phyloP scores from a whole-genome alignment of 2,329 filamentous ascomycete species.

The Ophiostoma novo-ulmi region DNA sequence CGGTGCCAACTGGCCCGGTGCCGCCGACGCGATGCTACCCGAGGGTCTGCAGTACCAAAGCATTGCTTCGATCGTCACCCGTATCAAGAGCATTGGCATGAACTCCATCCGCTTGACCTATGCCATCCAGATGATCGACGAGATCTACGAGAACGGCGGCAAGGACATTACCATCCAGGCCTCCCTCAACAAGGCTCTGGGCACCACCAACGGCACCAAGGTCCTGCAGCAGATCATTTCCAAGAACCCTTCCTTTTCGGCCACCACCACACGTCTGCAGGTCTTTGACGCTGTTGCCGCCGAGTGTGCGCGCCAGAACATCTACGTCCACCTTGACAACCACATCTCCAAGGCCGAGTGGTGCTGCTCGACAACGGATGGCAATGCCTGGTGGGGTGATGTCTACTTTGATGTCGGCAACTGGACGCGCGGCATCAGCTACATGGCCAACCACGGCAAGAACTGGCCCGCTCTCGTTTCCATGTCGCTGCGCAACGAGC shows the following conservation, averaged over 20 bases:
- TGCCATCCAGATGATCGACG: slow-evolving; percentile 60
- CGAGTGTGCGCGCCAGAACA: slow-evolving; percentile 50
- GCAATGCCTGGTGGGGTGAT: slow-evolving; percentile 59
- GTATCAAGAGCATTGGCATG: slow-evolving; percentile 56
- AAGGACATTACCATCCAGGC: slow-evolving; percentile 42
- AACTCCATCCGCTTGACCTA: slow-evolving; percentile 60
- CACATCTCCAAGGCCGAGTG: slow-evolving; percentile 55
- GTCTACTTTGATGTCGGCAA: slow-evolving; percentile 52
- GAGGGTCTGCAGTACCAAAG: slow-evolving; percentile 60
- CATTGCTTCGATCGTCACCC: slow-evolving; percentile 48
- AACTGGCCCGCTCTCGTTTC: slow-evolving; percentile 45
- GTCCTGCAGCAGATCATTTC: slow-evolving; percentile 49
- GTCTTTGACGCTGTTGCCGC: slow-evolving; percentile 59
- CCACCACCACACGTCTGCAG: slow-evolving; percentile 50
- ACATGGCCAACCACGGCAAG: slow-evolving; percentile 55
- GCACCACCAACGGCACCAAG: slow-evolving; percentile 47
- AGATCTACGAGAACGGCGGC: slow-evolving; percentile 48
- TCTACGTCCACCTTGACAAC: slow-evolving; percentile 58
- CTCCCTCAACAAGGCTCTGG: slow-evolving; percentile 39
- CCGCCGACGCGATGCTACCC: slow-evolving; percentile 58
- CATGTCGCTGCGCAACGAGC: slow-evolving; percentile 52
- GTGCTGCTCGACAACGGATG: slow-evolving; percentile 53
- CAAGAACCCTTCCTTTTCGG: slow-evolving; percentile 54
- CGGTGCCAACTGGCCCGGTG: slow-evolving; percentile 59
- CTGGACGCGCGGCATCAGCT: slow-evolving; percentile 56